Percentiles rank a stretch among this genome's conserved stretches.
Conservation (phyloP, 352 stramenopile genomes). For the Pythium sukuiense region DNA sequence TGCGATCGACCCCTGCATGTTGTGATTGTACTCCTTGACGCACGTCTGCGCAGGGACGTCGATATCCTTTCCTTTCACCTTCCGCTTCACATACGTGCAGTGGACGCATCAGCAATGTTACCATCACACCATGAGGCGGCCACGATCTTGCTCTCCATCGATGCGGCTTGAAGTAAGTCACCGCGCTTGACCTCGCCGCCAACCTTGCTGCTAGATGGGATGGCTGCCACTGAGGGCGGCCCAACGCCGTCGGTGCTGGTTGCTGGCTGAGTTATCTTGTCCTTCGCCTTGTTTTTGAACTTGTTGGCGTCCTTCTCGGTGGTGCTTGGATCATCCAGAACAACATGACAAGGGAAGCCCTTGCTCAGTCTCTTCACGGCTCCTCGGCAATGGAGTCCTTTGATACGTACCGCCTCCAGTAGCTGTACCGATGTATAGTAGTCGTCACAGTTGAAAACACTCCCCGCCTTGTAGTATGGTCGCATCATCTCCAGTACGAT, state of each 20-base stretch:
- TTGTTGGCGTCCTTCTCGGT: background rate
- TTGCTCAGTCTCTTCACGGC: slow-evolving; percentile 22
- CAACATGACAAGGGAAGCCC: slow-evolving; percentile 27
- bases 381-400: slow-evolving; percentile 27
- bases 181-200: slow-evolving; percentile 10
- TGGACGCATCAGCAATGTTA: slow-evolving; percentile 20
- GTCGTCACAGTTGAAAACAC: slow-evolving; percentile 36
- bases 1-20: slow-evolving; percentile 37
- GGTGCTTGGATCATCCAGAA: slow-evolving; percentile 9
- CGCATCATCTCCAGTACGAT: slow-evolving; percentile 31
- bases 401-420: slow-evolving; percentile 22
- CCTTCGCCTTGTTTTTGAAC: background rate
- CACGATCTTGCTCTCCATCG: slow-evolving; percentile 14
- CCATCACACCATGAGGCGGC: slow-evolving; percentile 34
- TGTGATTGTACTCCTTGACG: slow-evolving; percentile 32
- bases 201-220: background rate
- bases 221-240: background rate
- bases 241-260: background rate
- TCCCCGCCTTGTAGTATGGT: slow-evolving; percentile 20
- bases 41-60: slow-evolving; percentile 5
- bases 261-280: background rate
- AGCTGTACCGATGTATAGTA: slow-evolving; percentile 39
- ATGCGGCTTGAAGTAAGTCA: slow-evolving; percentile 20
- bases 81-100: slow-evolving; percentile 2
- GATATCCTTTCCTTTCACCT: slow-evolving; percentile 9